A percentile compares a stretch with the other conserved stretches of the same genome.
phyloP scores from a whole-genome alignment of 345 rosid species.

The Adansonia digitata region DNA sequence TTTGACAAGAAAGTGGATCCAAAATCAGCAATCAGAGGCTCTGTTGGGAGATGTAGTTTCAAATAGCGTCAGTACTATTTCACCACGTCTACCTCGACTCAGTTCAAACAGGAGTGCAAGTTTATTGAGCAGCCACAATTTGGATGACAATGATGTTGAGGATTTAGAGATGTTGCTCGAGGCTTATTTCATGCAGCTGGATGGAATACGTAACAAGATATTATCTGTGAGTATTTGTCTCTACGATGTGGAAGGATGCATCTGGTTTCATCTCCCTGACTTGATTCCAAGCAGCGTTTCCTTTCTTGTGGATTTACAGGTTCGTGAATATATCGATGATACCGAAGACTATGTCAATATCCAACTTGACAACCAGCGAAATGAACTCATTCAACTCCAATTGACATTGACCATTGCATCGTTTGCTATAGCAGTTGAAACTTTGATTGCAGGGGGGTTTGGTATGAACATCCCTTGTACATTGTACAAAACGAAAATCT shows the following conservation, averaged over 20 bases:
- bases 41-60: conserved; percentile 40
- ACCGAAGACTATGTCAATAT: conserved; percentile 88
- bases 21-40: conserved; percentile 68
- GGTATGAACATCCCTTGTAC: conserved; percentile 78
- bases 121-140: conserved; percentile 41
- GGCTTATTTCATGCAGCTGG: conserved; percentile 92
- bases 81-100: conserved; percentile 34
- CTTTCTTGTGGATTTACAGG: conserved; percentile 35
- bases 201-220: conserved; percentile 88
- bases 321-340: conserved; percentile 87
- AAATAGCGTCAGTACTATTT: conserved; percentile 29
- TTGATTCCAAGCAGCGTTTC: neutral
- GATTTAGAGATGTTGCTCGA: conserved; percentile 91
- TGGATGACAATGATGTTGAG: conserved; percentile 65
- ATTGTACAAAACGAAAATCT: conserved; percentile 15
- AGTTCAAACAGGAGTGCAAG: conserved; percentile 65
- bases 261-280: neutral
- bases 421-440: conserved; percentile 62
- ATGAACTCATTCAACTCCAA: conserved; percentile 85
- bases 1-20: conserved; percentile 73
- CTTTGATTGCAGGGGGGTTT: conserved; percentile 53
- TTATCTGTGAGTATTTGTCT: conserved; percentile 55
- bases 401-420: conserved; percentile 72
- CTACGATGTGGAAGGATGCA: neutral
- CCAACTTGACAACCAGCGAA: conserved; percentile 82